A percentile compares a stretch with the other conserved stretches of the same genome.
Evolutionary conservation across 441 rosid genomes (phyloP).

Genomic region (Adansonia grandidieri): DNA sequence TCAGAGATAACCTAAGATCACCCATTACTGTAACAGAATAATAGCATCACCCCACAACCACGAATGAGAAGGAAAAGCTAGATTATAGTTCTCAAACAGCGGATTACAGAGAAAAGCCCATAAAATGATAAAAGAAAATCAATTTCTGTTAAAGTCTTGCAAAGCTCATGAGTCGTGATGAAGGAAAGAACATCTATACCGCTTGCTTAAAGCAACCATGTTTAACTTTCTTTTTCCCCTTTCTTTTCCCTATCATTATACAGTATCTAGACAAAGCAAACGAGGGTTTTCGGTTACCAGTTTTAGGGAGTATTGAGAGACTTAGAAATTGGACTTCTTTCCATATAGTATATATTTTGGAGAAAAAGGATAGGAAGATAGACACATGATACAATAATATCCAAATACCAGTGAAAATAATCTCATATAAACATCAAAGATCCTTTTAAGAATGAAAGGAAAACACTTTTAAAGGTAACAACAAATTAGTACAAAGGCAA

Average conservation of each 20-base stretch:
- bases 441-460: slow-evolving; percentile 2
- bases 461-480: slow-evolving; percentile 19
- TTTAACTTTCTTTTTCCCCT: not conserved
- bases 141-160: not conserved
- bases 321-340: not conserved
- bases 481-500: slow-evolving; percentile 1
- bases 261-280: not conserved
- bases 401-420: not conserved
- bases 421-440: not conserved
- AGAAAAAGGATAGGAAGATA: not conserved
- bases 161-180: not conserved
- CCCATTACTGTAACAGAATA: not conserved
- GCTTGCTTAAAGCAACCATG: not conserved
- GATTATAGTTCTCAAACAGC: not conserved
- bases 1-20: slow-evolving; percentile 7
- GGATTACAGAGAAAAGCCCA: not conserved
- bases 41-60: not conserved
- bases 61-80: not conserved
- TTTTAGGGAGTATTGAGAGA: not conserved
- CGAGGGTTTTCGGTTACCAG: not conserved
- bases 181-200: not conserved
- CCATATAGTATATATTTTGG: not conserved
- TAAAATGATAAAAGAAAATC: too few species aligned
- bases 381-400: slow-evolving; percentile 17
- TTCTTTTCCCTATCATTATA: not conserved